phyloP scores from a whole-genome alignment of 441 rosid species.

The Euphorbia celastroides region DNA sequence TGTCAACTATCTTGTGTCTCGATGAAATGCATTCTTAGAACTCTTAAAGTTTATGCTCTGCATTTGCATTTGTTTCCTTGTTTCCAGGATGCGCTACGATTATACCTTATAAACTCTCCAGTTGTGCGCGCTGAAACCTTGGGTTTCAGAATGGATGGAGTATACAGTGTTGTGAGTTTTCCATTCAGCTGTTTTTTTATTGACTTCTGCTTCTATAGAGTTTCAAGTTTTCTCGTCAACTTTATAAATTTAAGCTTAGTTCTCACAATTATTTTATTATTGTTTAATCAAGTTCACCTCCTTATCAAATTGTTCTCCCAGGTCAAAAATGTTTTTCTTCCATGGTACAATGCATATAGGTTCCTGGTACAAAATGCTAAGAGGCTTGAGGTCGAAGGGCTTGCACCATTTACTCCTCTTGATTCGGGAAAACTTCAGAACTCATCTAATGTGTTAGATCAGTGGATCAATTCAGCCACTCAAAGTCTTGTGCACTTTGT shows the following conservation, averaged over 20 bases:
- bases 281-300: not conserved
- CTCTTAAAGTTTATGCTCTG: not conserved
- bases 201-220: conserved; percentile 4
- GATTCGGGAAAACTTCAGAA: conserved; percentile 48
- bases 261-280: not conserved
- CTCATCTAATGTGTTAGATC: conserved; percentile 91
- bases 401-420: conserved; percentile 58
- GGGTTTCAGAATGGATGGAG: conserved; percentile 90
- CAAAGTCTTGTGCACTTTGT: conserved; percentile 96
- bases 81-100: conserved; percentile 80
- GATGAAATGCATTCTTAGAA: too few relatives aligned
- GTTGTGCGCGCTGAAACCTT: conserved; percentile 93
- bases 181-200: not conserved
- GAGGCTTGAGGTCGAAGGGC: conserved; percentile 87
- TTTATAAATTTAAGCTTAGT: not conserved
- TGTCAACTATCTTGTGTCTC: too few relatives aligned
- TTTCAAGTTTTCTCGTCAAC: not conserved
- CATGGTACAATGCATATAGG: conserved; percentile 99
- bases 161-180: conserved; percentile 79
- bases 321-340: conserved; percentile 99
- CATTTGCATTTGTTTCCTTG: too few relatives aligned
- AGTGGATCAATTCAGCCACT: conserved; percentile 97
- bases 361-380: conserved; percentile 97
- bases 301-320: conserved; percentile 26
- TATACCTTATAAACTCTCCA: conserved; percentile 94